Conservation (phyloP, 192 early-diverging fungal species). For the Backusella tuberculispora region DNA sequence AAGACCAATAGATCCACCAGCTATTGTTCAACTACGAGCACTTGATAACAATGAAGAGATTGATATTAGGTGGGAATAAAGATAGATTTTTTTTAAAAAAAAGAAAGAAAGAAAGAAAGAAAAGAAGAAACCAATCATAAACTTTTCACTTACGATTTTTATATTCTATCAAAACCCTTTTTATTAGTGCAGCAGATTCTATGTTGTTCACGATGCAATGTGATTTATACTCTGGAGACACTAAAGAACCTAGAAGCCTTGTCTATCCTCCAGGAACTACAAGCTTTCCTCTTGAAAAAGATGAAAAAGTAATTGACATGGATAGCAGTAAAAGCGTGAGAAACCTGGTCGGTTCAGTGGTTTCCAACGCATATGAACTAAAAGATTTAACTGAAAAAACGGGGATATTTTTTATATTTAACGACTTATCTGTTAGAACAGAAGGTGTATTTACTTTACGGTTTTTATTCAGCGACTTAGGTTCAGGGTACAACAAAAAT, state of each 20-base stretch:
- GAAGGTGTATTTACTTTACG: constrained; percentile 70
- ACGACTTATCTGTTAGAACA: constrained; percentile 71
- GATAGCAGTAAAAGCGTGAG: constrained; percentile 49
- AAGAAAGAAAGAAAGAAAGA: constrained; percentile 17
- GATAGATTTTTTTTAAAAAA: constrained; percentile 15
- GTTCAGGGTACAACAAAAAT: not conserved
- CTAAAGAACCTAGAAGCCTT: constrained; percentile 53
- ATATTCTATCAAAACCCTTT: not conserved
- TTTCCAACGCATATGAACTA: constrained; percentile 55
- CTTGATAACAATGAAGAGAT: constrained; percentile 49
- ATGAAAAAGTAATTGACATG: constrained; percentile 13
- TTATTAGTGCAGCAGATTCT: constrained; percentile 41
- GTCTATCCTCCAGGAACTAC: constrained; percentile 47
- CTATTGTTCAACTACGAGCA: constrained; percentile 66
- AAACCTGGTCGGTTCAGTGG: constrained; percentile 59
- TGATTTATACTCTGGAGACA: constrained; percentile 57
- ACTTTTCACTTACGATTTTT: not conserved
- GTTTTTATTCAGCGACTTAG: constrained; percentile 67
- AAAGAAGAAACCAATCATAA: not conserved
- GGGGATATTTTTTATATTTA: constrained; percentile 76
- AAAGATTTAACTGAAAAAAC: constrained; percentile 52
- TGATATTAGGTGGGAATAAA: constrained; percentile 36
- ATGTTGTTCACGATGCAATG: constrained; percentile 60
- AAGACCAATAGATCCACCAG: constrained; percentile 73
- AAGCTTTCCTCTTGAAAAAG: not conserved